Evolutionary conservation across 805 yeast genomes (phyloP), one percentile per base, ranked within the genome.

Genomic region (Yarrowia hollandica): DNA sequence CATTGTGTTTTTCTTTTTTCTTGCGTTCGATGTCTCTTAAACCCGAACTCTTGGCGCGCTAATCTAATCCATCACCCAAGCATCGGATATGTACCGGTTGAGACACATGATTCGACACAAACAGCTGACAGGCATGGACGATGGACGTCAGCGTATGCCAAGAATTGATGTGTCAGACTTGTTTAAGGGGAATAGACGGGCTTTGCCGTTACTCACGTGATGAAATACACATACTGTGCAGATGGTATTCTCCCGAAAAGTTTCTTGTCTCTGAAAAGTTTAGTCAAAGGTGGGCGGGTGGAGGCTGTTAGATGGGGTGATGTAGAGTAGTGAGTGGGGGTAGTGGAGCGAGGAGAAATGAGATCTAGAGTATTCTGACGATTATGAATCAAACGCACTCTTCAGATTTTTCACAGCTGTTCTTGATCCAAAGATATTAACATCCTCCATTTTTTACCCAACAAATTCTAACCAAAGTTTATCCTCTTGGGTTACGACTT

Each of bases 201-300:
- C n/a, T n/a, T n/a, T n/a, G n/a, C n/a, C n/a, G n/a, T n/a, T n/a
- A n/a, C n/a, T 23, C 46, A 41, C 31, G 22, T 41, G 21, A 25
- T n/a, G n/a, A n/a, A n/a, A n/a, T n/a, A n/a, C n/a, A n/a, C n/a
- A n/a, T n/a, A n/a, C n/a, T n/a, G n/a, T n/a, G n/a, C n/a, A n/a
- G n/a, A n/a, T n/a, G n/a, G n/a, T n/a, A n/a, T n/a, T n/a, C n/a
- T n/a, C n/a, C n/a, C n/a, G n/a, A n/a, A n/a, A n/a, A n/a, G n/a
- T 35, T 22, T 4, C 22, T 21, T 41, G 44, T 38, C 44, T 41
- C 25, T 25, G 31, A 25, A 41, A 41, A 25, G 31, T 15, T 25
- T 15, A 8, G 10, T 8, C 7, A 16, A 16, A 41, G 48, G 48
- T 41, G 48, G 48, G 48, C 48, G 33, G 48, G 48, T 41, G 48